Evolutionary conservation across 2,329 filamentous ascomycete genomes (phyloP).

Genomic region (Fusarium sarcochroum): DNA sequence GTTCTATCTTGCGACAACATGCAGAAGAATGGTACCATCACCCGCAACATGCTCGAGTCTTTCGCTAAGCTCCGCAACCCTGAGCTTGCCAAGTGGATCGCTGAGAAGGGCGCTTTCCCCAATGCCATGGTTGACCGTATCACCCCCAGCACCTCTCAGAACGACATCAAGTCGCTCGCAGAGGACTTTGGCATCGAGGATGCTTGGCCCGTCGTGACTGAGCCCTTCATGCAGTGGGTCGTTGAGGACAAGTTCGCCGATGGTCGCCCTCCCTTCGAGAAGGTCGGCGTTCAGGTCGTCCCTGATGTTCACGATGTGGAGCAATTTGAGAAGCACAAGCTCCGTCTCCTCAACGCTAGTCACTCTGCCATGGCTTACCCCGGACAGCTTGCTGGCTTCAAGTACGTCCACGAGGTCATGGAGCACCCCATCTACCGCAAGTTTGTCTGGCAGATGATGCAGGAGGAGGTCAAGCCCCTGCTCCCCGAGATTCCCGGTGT

Average conservation of each 20-base stretch:
- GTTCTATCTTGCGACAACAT: conserved; percentile 70
- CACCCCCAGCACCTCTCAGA: conserved; percentile 63
- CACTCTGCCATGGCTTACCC: conserved; percentile 68
- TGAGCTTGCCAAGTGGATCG: conserved; percentile 64
- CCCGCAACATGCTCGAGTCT: conserved; percentile 64
- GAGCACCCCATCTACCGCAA: conserved; percentile 61
- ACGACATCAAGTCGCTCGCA: conserved; percentile 61
- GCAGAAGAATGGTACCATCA: conserved; percentile 69
- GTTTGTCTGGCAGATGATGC: conserved; percentile 69
- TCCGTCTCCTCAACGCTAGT: conserved; percentile 67
- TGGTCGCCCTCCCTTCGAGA: conserved; percentile 66
- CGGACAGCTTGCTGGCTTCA: conserved; percentile 65
- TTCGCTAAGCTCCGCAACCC: conserved; percentile 64
- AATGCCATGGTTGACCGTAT: conserved; percentile 71
- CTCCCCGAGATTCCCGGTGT: conserved; percentile 65
- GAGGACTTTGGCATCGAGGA: conserved; percentile 63
- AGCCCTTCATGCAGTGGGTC: conserved; percentile 70
- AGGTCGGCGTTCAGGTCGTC: conserved; percentile 67
- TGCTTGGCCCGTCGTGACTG: conserved; percentile 67
- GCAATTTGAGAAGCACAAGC: conserved; percentile 70
- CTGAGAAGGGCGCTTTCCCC: conserved; percentile 63
- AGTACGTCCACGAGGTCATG: conserved; percentile 69
- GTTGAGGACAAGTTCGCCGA: conserved; percentile 67
- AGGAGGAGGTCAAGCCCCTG: conserved; percentile 66
- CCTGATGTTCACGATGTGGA: conserved; percentile 66